These are phyloP conservation scores for Stagonosporopsis rhizophila DNA, from an alignment of 2,329 filamentous ascomycete species.

Conservation along the genomic window DNA sequence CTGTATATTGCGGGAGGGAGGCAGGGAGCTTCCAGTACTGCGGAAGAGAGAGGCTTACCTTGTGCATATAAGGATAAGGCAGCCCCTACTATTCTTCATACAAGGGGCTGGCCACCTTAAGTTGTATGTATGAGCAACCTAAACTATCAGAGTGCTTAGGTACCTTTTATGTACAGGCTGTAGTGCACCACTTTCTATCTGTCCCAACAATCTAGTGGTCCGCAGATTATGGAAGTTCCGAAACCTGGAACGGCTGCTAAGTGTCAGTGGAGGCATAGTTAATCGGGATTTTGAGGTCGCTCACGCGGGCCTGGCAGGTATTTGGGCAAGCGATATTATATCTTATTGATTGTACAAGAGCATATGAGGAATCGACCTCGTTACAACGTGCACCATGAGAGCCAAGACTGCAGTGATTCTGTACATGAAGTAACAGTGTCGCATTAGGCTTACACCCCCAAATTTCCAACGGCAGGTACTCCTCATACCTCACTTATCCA, in stretches of 20 bases:
- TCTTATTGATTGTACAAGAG: background rate
- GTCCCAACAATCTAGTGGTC: too few species aligned
- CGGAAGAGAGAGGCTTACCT: too few species aligned
- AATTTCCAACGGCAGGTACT: background rate
- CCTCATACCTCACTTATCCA: background rate
- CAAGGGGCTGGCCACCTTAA: too few species aligned
- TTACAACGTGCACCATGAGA: background rate
- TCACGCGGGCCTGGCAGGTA: slow-evolving; percentile 5
- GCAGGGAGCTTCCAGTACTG: too few species aligned
- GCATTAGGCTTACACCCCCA: background rate
- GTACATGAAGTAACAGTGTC: background rate
- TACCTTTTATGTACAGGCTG: too few species aligned
- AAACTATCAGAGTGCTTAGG: too few species aligned
- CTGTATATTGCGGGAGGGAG: too few species aligned
- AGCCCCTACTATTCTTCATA: too few species aligned
- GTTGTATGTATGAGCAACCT: too few species aligned
- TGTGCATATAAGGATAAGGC: too few species aligned
- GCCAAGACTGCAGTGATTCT: background rate
- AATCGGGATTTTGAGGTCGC: slow-evolving; percentile 37
- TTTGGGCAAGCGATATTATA: slow-evolving; percentile 11
- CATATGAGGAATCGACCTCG: background rate
- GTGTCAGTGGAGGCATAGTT: slow-evolving; percentile 39
- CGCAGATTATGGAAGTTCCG: too few species aligned
- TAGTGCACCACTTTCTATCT: too few species aligned
- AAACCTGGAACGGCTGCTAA: slow-evolving; percentile 34